Percentiles rank a stretch among this genome's conserved stretches.
Conservation (phyloP, 2,329 filamentous ascomycete species). For the Coniochaeta sp. region DNA sequence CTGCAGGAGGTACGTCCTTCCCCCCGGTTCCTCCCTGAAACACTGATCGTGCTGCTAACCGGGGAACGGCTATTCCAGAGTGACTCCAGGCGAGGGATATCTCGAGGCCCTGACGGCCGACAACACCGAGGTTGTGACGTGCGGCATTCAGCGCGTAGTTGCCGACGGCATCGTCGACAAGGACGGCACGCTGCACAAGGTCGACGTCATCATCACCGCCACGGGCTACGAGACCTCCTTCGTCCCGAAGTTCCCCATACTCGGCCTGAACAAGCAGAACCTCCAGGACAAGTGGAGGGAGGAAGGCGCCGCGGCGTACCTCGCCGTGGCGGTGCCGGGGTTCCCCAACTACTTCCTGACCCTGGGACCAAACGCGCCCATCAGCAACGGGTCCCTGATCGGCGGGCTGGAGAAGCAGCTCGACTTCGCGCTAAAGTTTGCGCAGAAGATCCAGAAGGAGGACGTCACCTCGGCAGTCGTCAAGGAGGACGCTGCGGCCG, state of each 20-base stretch:
- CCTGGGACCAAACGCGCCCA: constrained; percentile 48
- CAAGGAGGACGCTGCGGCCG: constrained; percentile 48
- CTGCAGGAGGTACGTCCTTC: constrained; percentile 6
- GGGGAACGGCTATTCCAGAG: too few relatives aligned
- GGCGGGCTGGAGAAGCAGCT: constrained; percentile 57
- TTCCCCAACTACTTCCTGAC: constrained; percentile 59
- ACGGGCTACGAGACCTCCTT: constrained; percentile 55
- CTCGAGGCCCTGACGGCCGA: constrained; percentile 50
- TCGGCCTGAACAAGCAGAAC: constrained; percentile 27
- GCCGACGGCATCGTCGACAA: constrained; percentile 45
- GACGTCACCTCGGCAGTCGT: constrained; percentile 55
- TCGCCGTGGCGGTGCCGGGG: constrained; percentile 52
- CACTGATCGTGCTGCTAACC: too few relatives aligned
- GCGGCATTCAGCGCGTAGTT: constrained; percentile 46
- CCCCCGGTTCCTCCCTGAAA: too few relatives aligned
- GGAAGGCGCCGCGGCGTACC: constrained; percentile 50
- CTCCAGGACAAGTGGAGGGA: constrained; percentile 36
- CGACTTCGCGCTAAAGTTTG: constrained; percentile 54
- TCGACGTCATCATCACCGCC: constrained; percentile 56
- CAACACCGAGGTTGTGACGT: constrained; percentile 50
- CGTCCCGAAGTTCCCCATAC: constrained; percentile 50
- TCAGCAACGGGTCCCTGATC: constrained; percentile 55
- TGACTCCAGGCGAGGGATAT: constrained; percentile 57
- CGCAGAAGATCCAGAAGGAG: constrained; percentile 57
- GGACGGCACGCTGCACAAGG: constrained; percentile 43